A percentile compares a stretch with the other conserved stretches of the same genome.
These are phyloP conservation scores for Luffa acutangula DNA, from an alignment of 306 rosid genomes.

Conservation along the genomic window DNA sequence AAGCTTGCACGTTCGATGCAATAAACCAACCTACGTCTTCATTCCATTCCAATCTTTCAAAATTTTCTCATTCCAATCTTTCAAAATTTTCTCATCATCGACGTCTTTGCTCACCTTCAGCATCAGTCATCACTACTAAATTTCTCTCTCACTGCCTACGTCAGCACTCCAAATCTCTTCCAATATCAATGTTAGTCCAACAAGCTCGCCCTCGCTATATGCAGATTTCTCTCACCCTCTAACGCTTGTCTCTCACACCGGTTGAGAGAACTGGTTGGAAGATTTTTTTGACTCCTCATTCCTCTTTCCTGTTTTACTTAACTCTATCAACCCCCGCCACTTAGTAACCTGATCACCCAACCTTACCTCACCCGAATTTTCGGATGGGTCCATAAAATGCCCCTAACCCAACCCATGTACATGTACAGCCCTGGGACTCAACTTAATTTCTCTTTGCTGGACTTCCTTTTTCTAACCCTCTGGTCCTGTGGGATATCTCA, in stretches of 20 bases:
- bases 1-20: too few relatives aligned
- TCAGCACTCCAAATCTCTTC: neutral
- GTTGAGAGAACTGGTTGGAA: neutral
- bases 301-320: neutral
- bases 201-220: neutral
- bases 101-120: neutral
- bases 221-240: neutral
- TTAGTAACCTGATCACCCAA: too few relatives aligned
- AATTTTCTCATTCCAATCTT: neutral
- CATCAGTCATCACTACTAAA: neutral
- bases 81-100: neutral
- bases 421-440: too few relatives aligned
- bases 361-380: too few relatives aligned
- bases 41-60: neutral
- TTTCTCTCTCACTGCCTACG: neutral
- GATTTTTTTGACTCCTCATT: neutral
- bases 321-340: neutral
- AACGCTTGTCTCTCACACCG: neutral
- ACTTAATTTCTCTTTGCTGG: too few relatives aligned
- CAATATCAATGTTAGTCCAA: neutral
- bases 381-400: too few relatives aligned
- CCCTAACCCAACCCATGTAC: too few relatives aligned
- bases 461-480: neutral
- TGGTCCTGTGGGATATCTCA: neutral
- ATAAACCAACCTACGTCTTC: neutral